These are phyloP conservation scores for Phyllosticta citrichinensis DNA, from an alignment of 2,329 filamentous ascomycete species.

Conservation along the genomic window DNA sequence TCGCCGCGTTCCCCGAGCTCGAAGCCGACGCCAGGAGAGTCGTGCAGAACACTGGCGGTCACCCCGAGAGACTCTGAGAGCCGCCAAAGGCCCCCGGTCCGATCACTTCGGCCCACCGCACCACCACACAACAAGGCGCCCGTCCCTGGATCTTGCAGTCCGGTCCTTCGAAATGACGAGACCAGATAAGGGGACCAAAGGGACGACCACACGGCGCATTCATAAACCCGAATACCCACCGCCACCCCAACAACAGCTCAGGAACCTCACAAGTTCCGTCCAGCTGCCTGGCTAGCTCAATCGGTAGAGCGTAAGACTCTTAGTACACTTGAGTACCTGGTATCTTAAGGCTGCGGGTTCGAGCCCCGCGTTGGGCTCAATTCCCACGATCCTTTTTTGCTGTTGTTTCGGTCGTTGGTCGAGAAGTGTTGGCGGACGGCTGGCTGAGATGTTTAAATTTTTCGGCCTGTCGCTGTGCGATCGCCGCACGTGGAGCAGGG, in stretches of 20 bases:
- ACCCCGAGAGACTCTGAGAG: background rate
- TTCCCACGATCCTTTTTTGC: background rate
- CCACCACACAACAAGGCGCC: background rate
- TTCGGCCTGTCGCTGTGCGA: background rate
- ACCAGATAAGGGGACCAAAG: background rate
- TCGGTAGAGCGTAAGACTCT: conserved; percentile 34
- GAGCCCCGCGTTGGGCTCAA: background rate
- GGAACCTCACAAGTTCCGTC: background rate
- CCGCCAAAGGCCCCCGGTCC: background rate
- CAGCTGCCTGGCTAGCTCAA: conserved; percentile 18
- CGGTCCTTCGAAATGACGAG: background rate
- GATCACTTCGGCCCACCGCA: background rate
- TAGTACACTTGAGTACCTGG: conserved; percentile 14
- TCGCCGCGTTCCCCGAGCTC: conserved; percentile 48
- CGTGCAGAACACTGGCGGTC: conserved; percentile 36
- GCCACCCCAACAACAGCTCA: background rate
- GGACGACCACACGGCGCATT: background rate
- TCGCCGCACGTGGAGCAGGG: no score
- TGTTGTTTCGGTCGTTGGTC: background rate
- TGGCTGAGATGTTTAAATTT: background rate
- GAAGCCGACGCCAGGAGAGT: conserved; percentile 43
- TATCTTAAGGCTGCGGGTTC: background rate
- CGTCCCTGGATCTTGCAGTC: background rate
- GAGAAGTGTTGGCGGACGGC: background rate
- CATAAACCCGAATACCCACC: background rate